Base-by-base conservation (phyloP, 106 monocot species). In the Chionographis japonica region DNA sequence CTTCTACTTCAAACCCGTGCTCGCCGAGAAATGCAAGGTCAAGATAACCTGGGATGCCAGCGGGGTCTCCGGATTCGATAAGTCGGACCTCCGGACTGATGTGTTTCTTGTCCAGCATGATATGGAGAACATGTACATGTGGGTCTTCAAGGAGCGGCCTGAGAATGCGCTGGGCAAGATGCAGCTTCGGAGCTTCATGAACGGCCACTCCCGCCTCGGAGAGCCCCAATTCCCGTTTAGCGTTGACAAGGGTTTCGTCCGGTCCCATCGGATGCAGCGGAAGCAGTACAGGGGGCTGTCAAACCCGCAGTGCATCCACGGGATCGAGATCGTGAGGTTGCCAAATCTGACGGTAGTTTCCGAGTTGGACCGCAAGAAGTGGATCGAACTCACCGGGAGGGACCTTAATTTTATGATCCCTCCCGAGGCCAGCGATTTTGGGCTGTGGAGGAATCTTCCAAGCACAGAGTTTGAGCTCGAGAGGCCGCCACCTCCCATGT, bases 71-170 rank as follows among this genome's bases (percentile, higher is more conserved):
- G 68, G 79, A 1, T 73, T 79, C 11, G 75, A 80, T 17, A 70
- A 75, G 54, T 58, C 70, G 2, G 75, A 80, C 54, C 75, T 80
- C 4, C 57, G 74, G 9, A 59, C 70, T 7, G 80, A 80, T 54
- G 71, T 66, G 14, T 75, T 80, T 35, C 56, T 80, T 19, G 79
- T 80, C 13, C 79, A 80, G 74, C 79, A 80, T 37, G 79, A 80
- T 62, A 74, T 80, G 79, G 79, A 80, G 74, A 80, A 80, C 69
- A 69, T 80, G 74, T 80, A 80, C 57, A 80, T 80, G 79, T 80
- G 79, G 79, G 79, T 79, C 0, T 79, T 79, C 57, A 79, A 74
- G 68, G 79, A 79, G 54, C 38, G 79, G 40, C 79, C 79, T 1
- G 79, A 79, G 60, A 79, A 79, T 43, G 79, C 79, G 0, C 50